Base-by-base conservation (phyloP, 1,284 basidiomycete genomes). In the Tetrapyrgos nigripes region DNA sequence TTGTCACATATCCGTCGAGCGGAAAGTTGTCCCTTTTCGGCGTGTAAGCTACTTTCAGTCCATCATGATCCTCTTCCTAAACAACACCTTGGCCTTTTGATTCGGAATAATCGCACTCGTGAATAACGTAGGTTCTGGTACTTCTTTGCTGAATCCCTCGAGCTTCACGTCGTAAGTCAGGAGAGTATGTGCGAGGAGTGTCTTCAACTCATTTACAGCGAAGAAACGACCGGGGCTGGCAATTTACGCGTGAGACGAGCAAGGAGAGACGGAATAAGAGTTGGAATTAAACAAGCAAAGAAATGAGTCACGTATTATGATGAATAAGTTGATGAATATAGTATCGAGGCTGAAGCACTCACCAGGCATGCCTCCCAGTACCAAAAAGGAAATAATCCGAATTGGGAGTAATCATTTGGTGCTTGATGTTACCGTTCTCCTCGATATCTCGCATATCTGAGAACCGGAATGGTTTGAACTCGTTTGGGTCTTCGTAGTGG, bases 211-310 rank as follows among this genome's bases (percentile, higher is more conserved):
- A 52, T 68, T 75, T 13, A 72, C 73, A 2, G 79, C 79, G 62
- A 81, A 80, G 69, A 79, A 80, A 9, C 79, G 66, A 1, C 79
- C 80, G 4, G 80, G 79, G 50, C 78, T 58, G 21, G 13, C 24
- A 31, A 45, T 5, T n/a, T n/a, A n/a, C n/a, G n/a, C n/a, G n/a
- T n/a, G n/a, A n/a, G 4, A n/a, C 14, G 5, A 40, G n/a, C 3
- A 37, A 4, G 4, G 31, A 13, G n/a, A n/a, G n/a, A n/a, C n/a
- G n/a, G n/a, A n/a, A n/a, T n/a, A n/a, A n/a, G n/a, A n/a, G n/a
- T n/a, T n/a, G n/a, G n/a, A n/a, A n/a, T n/a, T n/a, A n/a, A n/a
- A n/a, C n/a, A n/a, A n/a, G n/a, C n/a, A n/a, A n/a, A n/a, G n/a
- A n/a, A n/a, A n/a, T n/a, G n/a, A n/a, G n/a, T n/a, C n/a, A n/a